phyloP scores from a whole-genome alignment of 495 filamentous ascomycete genomes.

The Symbiotaphrina buchneri region DNA sequence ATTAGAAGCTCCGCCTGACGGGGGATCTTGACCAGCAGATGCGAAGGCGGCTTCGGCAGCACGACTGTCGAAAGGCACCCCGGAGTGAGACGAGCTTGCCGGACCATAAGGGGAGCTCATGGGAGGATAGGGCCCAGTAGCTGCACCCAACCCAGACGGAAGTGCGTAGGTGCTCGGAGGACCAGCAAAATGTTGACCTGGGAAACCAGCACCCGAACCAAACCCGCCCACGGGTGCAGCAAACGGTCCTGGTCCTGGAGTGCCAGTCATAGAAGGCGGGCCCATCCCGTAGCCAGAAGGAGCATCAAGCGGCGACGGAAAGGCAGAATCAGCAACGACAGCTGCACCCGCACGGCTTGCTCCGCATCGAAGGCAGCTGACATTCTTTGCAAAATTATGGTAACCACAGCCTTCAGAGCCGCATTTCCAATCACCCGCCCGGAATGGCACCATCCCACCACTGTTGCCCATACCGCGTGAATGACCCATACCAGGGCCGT shows the following conservation, averaged over 20 bases:
- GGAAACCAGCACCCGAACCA: slow-evolving; percentile 50
- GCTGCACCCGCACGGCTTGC: slow-evolving; percentile 83
- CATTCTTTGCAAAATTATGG: slow-evolving; percentile 98
- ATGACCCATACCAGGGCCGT: slow-evolving; percentile 51
- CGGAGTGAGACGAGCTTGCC: slow-evolving; percentile 44
- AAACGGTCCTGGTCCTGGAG: slow-evolving; percentile 67
- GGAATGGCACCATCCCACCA: slow-evolving; percentile 83
- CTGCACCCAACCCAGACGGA: slow-evolving; percentile 67
- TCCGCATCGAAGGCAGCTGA: slow-evolving; percentile 88
- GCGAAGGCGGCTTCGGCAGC: slow-evolving; percentile 82
- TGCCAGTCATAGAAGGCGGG: slow-evolving; percentile 33
- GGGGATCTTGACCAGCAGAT: slow-evolving; percentile 53
- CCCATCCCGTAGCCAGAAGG: slow-evolving; percentile 56
- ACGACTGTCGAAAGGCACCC: slow-evolving; percentile 80
- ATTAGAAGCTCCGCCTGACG: slow-evolving; percentile 26
- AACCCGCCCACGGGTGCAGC: slow-evolving; percentile 43
- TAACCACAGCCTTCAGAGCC: slow-evolving; percentile 95
- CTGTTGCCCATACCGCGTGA: slow-evolving; percentile 49
- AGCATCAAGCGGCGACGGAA: slow-evolving; percentile 74
- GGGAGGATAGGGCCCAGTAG: slow-evolving; percentile 55
- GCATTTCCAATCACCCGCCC: slow-evolving; percentile 97
- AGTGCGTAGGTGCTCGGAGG: slow-evolving; percentile 79
- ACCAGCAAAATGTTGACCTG: slow-evolving; percentile 67
- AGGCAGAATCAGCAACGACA: slow-evolving; percentile 82
- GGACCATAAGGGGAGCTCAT: slow-evolving; percentile 53